Evolutionary conservation across 2,329 filamentous ascomycete genomes (phyloP).

Genomic region (Penicillium concentricum): DNA sequence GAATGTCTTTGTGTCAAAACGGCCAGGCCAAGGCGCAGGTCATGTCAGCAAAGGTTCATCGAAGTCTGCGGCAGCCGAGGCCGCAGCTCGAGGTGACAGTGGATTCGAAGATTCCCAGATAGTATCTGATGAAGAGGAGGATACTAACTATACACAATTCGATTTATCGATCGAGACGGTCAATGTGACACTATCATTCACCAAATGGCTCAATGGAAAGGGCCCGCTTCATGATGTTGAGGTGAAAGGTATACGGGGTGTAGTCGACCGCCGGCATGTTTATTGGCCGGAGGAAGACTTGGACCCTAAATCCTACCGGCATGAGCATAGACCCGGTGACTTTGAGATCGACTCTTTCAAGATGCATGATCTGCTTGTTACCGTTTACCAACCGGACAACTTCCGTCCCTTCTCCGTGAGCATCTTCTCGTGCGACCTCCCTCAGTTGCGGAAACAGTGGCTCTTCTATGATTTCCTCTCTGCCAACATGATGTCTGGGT

Average conservation of each 20-base stretch:
- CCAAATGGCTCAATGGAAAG: constrained; percentile 99
- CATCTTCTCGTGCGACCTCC: constrained; percentile 93
- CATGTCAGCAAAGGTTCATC: constrained; percentile 93
- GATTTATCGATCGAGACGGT: constrained; percentile 93
- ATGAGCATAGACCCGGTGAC: constrained; percentile 84
- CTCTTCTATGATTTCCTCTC: constrained; percentile 96
- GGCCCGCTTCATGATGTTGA: constrained; percentile 89
- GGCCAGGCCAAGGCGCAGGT: constrained; percentile 77
- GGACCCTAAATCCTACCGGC: constrained; percentile 83
- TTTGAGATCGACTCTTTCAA: constrained; percentile 98
- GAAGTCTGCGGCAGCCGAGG: constrained; percentile 75
- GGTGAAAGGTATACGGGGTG: constrained; percentile 87
- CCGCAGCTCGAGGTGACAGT: constrained; percentile 55
- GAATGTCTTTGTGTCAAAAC: constrained; percentile 91
- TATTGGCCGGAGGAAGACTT: constrained; percentile 65
- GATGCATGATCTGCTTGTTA: constrained; percentile 88
- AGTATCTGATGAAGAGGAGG: constrained; percentile 60
- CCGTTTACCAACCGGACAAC: constrained; percentile 81
- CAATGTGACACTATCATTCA: constrained; percentile 92
- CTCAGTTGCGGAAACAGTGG: constrained; percentile 91
- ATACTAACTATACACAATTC: constrained; percentile 97
- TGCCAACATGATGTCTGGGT: constrained; percentile 93
- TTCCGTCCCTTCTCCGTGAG: constrained; percentile 96
- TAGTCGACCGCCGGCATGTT: constrained; percentile 86
- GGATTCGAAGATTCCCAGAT: constrained; percentile 41